These are phyloP conservation scores for Strigomonas culicis DNA, from an alignment of 208 protist species.

Conservation along the genomic window DNA sequence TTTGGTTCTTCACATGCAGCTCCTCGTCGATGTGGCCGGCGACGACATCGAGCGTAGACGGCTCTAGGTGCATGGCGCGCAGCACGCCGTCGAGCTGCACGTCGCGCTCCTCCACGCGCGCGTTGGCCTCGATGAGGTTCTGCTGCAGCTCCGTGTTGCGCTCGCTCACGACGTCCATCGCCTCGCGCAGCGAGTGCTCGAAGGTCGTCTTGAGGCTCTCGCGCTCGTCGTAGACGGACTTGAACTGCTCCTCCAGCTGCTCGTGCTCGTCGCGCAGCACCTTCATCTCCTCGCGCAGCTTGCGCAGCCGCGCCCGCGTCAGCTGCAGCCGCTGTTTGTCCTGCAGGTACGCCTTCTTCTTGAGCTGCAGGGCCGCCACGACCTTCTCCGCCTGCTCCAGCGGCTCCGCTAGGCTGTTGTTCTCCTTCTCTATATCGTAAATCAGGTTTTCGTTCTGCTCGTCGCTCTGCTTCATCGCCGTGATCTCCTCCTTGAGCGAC, in stretches of 20 bases:
- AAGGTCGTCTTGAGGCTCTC: conserved; percentile 95
- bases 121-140: conserved; percentile 65
- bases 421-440: conserved; percentile 97
- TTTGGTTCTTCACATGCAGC: conserved; percentile 91
- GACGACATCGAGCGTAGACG: conserved; percentile 74
- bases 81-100: conserved; percentile 91
- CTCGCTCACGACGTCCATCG: conserved; percentile 82
- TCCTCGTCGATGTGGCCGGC: conserved; percentile 90
- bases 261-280: conserved; percentile 87
- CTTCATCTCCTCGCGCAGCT: conserved; percentile 80
- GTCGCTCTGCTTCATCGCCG: conserved; percentile 95
- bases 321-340: conserved; percentile 93
- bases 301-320: conserved; percentile 68
- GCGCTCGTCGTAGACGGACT: conserved; percentile 87
- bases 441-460: conserved; percentile 95
- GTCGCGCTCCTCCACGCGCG: conserved; percentile 79
- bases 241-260: conserved; percentile 85
- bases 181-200: conserved; percentile 84
- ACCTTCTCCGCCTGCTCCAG: conserved; percentile 87
- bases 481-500: conserved; percentile 95
- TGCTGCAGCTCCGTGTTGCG: conserved; percentile 83
- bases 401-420: conserved; percentile 94
- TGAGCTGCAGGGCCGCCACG: conserved; percentile 85
- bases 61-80: conserved; percentile 91
- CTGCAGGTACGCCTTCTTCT: conserved; percentile 94